Base-by-base conservation (phyloP, 1,139 yeast genomes). In the Suhomyces terraborum region DNA sequence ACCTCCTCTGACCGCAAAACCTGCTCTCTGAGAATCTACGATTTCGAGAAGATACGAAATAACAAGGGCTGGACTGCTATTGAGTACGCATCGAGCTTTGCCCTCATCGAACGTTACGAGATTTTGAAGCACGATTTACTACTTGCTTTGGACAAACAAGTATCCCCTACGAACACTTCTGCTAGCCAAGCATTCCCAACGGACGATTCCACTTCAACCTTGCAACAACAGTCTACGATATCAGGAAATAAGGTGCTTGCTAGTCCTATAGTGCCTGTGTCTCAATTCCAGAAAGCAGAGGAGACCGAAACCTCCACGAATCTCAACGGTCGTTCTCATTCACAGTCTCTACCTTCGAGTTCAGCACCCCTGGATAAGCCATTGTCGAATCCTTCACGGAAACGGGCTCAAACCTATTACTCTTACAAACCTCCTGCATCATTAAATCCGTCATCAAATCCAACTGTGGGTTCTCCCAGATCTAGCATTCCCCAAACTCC, bases 51-150 rank as follows among this genome's bases (percentile, higher is more conserved):
- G 13, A 60, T 75, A 14, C 66, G 71, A 34, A 89, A 89, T 58
- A 61, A 64, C 6, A 73, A 74, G 26, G 89, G 89, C 2, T 84
- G 94, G 84, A 66, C 71, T 9, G 93, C 96, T 0, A 63, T 75
- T 12, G 88, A 81, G 46, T 73, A 78, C 32, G 78, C 82, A 0
- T 61, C 69, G 12, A 69, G 77, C 19, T 79, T 74, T 50, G 77
- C 75, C 21, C 61, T 80, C 12, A 71, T 64, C 40, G 49, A 55
- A 8, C 50, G 50, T 35, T 43, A 46, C 40, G 42, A 42, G n/a
- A 18, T 31, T 16, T 39, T 51, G 27, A 46, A 46, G 29, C 32
- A 34, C 13, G 53, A 50, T 13, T 32, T 51, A 17, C 32, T 41
- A 17, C 28, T 35, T 18, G 37, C 36, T n/a, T 19, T 41, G 18